These are phyloP conservation scores for Saccharomycopsis malanga DNA, from an alignment of 805 yeast species.

Conservation along the genomic window DNA sequence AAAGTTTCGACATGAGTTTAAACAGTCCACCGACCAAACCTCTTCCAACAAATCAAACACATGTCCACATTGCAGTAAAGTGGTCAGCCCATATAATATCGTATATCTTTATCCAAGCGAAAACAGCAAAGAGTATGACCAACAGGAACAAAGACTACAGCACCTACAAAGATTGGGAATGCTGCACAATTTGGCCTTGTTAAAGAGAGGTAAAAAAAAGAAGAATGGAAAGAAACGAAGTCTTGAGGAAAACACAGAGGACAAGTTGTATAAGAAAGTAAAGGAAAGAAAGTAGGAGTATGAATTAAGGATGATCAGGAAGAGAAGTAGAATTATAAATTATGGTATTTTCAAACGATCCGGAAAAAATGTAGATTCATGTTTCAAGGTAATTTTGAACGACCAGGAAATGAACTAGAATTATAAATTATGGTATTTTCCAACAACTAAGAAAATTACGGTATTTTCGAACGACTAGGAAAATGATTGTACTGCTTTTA, in stretches of 20 bases:
- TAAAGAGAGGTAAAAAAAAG: conserved; percentile 5
- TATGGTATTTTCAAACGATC: too few species aligned
- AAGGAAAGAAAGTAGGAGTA: neutral
- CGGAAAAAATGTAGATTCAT: too few species aligned
- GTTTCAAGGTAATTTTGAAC: too few species aligned
- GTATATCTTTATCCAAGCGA: conserved; percentile 12
- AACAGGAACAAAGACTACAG: conserved; percentile 7
- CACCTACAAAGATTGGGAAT: conserved; percentile 5
- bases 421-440: too few species aligned
- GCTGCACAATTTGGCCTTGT: conserved; percentile 5
- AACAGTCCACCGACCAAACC: neutral
- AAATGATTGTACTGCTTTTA: too few species aligned
- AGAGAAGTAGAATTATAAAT: too few species aligned
- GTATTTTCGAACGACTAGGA: too few species aligned
- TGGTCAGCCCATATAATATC: conserved; percentile 9
- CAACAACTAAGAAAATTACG: too few species aligned
- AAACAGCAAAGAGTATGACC: neutral
- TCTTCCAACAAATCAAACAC: neutral
- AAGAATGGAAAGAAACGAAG: too few species aligned
- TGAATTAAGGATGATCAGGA: neutral
- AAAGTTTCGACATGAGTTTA: neutral
- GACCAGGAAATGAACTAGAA: too few species aligned
- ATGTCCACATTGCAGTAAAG: conserved; percentile 16
- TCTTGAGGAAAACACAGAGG: neutral
- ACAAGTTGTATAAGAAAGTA: neutral